Evolutionary conservation across 805 yeast genomes (phyloP).

Genomic region (Saccharomycopsis babjevae): DNA sequence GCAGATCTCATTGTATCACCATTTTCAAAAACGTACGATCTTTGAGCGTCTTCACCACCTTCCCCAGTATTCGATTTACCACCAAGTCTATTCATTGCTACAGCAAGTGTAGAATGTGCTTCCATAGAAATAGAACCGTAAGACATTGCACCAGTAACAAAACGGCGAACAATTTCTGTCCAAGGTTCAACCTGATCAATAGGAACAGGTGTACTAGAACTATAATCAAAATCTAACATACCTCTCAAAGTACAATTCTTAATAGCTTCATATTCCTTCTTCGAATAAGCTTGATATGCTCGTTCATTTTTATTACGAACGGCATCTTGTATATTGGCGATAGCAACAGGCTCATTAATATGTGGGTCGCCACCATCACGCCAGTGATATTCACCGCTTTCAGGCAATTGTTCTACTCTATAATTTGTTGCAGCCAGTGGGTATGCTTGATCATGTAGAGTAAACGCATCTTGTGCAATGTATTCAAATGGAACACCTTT

Average conservation of each 20-base stretch:
- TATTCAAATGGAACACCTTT: conserved; percentile 92
- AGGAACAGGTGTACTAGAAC: conserved; percentile 64
- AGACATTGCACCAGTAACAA: conserved; percentile 99
- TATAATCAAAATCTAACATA: conserved; percentile 80
- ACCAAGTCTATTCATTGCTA: conserved; percentile 96
- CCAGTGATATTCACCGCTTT: conserved; percentile 97
- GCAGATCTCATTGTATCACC: conserved; percentile 99
- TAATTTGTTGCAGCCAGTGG: conserved; percentile 65
- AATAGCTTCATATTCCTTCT: conserved; percentile 85
- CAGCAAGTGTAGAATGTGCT: conserved; percentile 94
- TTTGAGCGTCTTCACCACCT: conserved; percentile 97
- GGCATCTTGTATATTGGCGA: conserved; percentile 95
- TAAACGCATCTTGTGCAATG: conserved; percentile 92
- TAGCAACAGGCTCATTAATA: conserved; percentile 88
- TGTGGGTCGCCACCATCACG: conserved; percentile 98
- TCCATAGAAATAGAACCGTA: conserved; percentile 98
- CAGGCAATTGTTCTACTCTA: conserved; percentile 67
- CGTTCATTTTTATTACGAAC: conserved; percentile 91
- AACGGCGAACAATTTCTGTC: conserved; percentile 96
- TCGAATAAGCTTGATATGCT: conserved; percentile 84
- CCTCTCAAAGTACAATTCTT: conserved; percentile 92
- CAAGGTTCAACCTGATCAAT: conserved; percentile 98
- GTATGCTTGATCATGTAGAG: conserved; percentile 86
- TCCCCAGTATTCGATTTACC: conserved; percentile 98
- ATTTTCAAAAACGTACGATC: conserved; percentile 66